Conservation (phyloP, 257 asterid species). For the Solanum raphanifolium region DNA sequence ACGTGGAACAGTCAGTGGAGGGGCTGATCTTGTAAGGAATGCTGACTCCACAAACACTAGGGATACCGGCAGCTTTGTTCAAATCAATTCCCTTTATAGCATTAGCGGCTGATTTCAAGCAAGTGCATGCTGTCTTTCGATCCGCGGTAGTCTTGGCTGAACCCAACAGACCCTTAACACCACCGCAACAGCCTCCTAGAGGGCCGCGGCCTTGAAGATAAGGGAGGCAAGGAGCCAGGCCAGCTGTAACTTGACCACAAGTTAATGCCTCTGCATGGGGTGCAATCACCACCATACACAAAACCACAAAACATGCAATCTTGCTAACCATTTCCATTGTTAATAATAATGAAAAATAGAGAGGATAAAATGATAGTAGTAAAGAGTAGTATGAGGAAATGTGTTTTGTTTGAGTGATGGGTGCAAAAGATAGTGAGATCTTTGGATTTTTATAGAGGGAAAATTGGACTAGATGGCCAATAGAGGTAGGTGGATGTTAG, state of each 20-base stretch:
- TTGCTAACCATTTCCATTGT: neutral
- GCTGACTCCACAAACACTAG: neutral
- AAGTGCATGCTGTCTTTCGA: conserved; percentile 9
- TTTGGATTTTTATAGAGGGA: neutral
- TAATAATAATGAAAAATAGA: neutral
- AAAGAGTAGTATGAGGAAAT: neutral
- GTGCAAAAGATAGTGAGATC: neutral
- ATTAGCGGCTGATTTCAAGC: neutral
- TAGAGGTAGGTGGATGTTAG: neutral
- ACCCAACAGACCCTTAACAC: neutral
- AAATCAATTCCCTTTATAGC: neutral
- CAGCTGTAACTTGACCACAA: neutral
- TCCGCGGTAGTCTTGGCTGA: neutral
- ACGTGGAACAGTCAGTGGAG: conserved; percentile 13
- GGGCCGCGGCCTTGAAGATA: neutral
- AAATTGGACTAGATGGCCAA: neutral
- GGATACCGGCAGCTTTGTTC: conserved; percentile 3
- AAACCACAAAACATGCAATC: neutral
- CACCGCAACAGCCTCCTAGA: neutral
- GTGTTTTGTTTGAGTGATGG: neutral
- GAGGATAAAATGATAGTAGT: neutral
- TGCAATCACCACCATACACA: conserved; percentile 8
- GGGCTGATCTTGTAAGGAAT: conserved; percentile 15
- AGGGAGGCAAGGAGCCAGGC: neutral
- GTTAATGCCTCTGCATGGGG: conserved; percentile 8